phyloP scores from a whole-genome alignment of 371 early-diverging fungal genomes.

The Apophysomyces trapeziformis region DNA sequence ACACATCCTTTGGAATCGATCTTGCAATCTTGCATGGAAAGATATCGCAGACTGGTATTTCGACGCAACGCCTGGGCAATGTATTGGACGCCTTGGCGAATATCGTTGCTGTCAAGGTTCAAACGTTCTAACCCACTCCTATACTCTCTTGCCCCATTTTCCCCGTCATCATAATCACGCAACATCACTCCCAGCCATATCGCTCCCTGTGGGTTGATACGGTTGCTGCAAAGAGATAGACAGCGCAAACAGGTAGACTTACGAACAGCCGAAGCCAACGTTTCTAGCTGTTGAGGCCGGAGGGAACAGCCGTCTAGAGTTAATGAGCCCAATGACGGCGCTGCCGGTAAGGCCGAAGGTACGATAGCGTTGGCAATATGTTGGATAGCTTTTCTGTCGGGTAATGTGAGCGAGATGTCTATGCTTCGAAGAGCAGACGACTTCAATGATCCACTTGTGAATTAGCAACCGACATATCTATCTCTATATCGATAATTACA shows the following conservation, averaged over 20 bases:
- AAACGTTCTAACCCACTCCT: conserved; percentile 48
- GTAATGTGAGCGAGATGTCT: conserved; percentile 37
- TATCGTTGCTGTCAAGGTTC: conserved; percentile 58
- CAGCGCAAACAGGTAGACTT: conserved; percentile 48
- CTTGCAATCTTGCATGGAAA: conserved; percentile 60
- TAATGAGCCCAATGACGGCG: conserved; percentile 52
- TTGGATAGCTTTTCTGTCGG: conserved; percentile 60
- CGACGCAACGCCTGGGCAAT: conserved; percentile 65
- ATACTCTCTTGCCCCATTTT: not conserved
- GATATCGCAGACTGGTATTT: conserved; percentile 54
- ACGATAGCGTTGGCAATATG: conserved; percentile 60
- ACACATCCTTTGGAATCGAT: conserved; percentile 57
- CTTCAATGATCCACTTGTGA: conserved; percentile 14
- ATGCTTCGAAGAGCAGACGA: conserved; percentile 31
- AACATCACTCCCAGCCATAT: conserved; percentile 70
- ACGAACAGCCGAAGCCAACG: conserved; percentile 56
- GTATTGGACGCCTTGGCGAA: conserved; percentile 65
- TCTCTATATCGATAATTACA: not conserved
- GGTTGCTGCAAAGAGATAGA: conserved; percentile 57
- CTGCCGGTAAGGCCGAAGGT: not conserved
- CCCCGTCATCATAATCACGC: conserved; percentile 57
- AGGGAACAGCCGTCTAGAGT: conserved; percentile 64
- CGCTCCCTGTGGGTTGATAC: conserved; percentile 55
- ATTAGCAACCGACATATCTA: not conserved
- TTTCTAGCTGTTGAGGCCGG: conserved; percentile 54